Conservation (phyloP, 2,329 filamentous ascomycete genomes). For the Ceratocystis smalleyi region DNA sequence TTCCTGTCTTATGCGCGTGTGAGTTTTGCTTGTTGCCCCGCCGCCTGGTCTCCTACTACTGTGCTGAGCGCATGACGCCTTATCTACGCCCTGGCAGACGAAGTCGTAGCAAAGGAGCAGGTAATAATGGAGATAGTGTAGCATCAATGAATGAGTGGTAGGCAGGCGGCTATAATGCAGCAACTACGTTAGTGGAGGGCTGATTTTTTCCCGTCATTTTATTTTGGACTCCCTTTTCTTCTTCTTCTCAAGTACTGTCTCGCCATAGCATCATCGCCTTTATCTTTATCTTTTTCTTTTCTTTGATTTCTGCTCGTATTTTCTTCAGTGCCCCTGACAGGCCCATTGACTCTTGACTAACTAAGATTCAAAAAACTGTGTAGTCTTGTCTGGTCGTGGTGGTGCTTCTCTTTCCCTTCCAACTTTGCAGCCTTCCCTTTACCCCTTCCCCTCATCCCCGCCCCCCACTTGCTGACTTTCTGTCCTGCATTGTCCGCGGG, state of each 20-base stretch:
- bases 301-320: too few species aligned
- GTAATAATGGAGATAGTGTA: background rate
- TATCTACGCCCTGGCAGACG: background rate
- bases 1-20: background rate
- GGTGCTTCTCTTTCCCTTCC: background rate
- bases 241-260: background rate
- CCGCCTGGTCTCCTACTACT: background rate
- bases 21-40: background rate
- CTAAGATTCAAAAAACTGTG: too few species aligned
- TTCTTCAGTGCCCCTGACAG: constrained; percentile 4
- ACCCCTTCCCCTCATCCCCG: background rate
- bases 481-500: background rate
- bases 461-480: background rate
- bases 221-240: background rate
- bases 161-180: background rate
- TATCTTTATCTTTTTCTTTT: background rate
- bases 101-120: background rate
- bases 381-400: background rate
- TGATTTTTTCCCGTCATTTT: background rate
- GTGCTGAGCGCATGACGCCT: background rate
- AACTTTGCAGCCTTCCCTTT: background rate
- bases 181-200: background rate
- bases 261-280: background rate
- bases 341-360: background rate
- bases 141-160: background rate